Percentiles rank a stretch among this genome's conserved stretches.
Evolutionary conservation across 2,329 filamentous ascomycete species (phyloP).

Genomic region (Fusarium sp.): DNA sequence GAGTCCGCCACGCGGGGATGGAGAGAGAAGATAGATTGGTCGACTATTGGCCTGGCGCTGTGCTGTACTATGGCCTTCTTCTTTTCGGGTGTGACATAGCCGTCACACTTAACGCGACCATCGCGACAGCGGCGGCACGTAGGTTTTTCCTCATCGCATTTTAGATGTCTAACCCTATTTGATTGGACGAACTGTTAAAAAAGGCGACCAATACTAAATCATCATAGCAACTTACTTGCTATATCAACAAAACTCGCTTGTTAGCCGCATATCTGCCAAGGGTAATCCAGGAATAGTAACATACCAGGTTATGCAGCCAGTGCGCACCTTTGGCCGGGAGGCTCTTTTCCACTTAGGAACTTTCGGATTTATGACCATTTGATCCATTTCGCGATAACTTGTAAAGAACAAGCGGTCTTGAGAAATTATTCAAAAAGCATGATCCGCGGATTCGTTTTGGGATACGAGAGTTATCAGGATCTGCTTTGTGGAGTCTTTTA

Average conservation of each 20-base stretch:
- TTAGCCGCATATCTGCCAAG: constrained; percentile 12
- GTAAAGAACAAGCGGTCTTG: neutral
- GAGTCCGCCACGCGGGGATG: constrained; percentile 16
- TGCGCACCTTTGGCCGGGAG: constrained; percentile 38
- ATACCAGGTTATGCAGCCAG: constrained; percentile 45
- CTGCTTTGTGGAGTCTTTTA: neutral
- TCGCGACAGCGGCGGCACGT: constrained; percentile 40
- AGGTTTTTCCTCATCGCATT: constrained; percentile 51
- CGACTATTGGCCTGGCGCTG: neutral
- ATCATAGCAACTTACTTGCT: constrained; percentile 22
- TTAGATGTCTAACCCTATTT: constrained; percentile 42
- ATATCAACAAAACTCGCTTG: neutral
- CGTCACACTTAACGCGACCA: constrained; percentile 41
- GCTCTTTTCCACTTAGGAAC: constrained; percentile 36
- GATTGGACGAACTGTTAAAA: constrained; percentile 1
- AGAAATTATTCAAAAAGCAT: constrained; percentile 3
- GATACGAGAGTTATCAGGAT: constrained; percentile 13
- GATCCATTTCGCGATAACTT: neutral
- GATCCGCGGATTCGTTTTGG: constrained; percentile 6
- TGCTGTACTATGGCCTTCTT: constrained; percentile 6
- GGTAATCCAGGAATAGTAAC: neutral
- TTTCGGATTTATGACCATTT: constrained; percentile 17
- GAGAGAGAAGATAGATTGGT: constrained; percentile 10
- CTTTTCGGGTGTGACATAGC: constrained; percentile 32
- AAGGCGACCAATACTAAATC: neutral